Percentiles rank a stretch among this genome's conserved stretches.
phyloP scores from a whole-genome alignment of 192 early-diverging fungal genomes.

The Coemansia sp. region DNA sequence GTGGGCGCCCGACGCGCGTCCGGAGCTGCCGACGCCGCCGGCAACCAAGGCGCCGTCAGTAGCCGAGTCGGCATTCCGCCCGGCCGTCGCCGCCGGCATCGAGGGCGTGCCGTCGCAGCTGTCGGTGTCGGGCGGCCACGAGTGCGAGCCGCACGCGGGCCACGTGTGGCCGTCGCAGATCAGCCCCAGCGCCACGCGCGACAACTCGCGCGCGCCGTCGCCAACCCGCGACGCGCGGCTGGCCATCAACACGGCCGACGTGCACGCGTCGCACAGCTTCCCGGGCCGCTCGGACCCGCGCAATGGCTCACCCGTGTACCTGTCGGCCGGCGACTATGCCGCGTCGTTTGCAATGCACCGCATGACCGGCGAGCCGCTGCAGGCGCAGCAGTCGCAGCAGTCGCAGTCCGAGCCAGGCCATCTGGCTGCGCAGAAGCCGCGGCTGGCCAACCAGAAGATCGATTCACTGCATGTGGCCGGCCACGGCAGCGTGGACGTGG shows the following conservation, averaged over 20 bases:
- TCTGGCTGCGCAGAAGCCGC: conserved; percentile 15
- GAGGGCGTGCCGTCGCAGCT: conserved; percentile 36
- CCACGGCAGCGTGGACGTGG: conserved; percentile 44
- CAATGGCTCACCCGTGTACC: conserved; percentile 47
- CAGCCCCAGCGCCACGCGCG: conserved; percentile 39
- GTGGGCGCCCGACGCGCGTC: conserved; percentile 15
- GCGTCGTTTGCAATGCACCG: conserved; percentile 41
- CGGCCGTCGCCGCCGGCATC: neutral
- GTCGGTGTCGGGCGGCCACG: conserved; percentile 44
- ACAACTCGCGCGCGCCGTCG: conserved; percentile 27
- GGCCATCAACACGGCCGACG: neutral
- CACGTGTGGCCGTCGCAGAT: conserved; percentile 52
- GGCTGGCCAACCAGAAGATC: conserved; percentile 42
- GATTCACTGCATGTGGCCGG: conserved; percentile 45
- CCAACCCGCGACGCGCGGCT: conserved; percentile 1
- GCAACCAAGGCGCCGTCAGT: neutral
- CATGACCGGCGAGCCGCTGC: neutral
- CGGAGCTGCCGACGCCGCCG: conserved; percentile 3
- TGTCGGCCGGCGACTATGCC: conserved; percentile 45
- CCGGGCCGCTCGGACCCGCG: conserved; percentile 42
- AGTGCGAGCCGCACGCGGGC: conserved; percentile 21
- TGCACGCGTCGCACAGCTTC: conserved; percentile 5
- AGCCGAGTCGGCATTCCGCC: neutral
- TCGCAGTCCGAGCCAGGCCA: conserved; percentile 1
- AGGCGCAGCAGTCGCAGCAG: too few relatives aligned